Evolutionary conservation across 129 eudicot species (phyloP), one percentile per base, ranked within the genome.

Genomic region (Tanacetum coccineum): DNA sequence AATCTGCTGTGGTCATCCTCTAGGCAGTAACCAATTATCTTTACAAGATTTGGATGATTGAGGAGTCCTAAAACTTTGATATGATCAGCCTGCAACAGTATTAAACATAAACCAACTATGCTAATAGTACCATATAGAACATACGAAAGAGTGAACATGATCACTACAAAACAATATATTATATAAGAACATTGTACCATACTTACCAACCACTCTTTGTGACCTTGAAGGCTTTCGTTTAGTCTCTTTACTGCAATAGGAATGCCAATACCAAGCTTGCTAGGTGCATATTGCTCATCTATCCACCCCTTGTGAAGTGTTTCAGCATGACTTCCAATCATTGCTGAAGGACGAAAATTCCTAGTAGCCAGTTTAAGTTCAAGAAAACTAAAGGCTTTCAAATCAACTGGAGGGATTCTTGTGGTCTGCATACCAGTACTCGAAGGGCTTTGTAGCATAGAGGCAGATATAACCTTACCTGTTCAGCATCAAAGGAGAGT

Each of bases 141-240:
- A 18, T 26, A 54, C 13, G 30, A 25, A 54, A 54, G 30, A 19
- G 59, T 54, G 59, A 54, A 20, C 60, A 18, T 12, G 5, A 18
- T 26, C 20, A 3, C 18, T 32, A 40, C 30, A 44, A 1, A n/a
- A n/a, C n/a, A n/a, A n/a, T n/a, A n/a, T n/a, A n/a, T n/a, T 26
- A 45, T 4, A 1, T 10, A 19, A 42, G 22, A 3, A 11, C 3
- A 54, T 25, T 55, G 6, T 57, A 13, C 13, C 19, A 64, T 49
- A 81, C 90, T 79, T 74, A 85, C 87, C 84, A 85, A 50, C 90
- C 87, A 85, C 44, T 81, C 82, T 61, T 55, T 72, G 76, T 78
- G 82, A 75, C 80, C 84, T 45, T 81, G 84, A 12, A 22, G 82
- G 59, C 74, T 77, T 36, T 81, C 70, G 54, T 77, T 70, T 12